A percentile compares a stretch with the other conserved stretches of the same genome.
These are phyloP conservation scores for Gynandropsis gynandra DNA, from an alignment of 345 rosid genomes.

Conservation along the genomic window DNA sequence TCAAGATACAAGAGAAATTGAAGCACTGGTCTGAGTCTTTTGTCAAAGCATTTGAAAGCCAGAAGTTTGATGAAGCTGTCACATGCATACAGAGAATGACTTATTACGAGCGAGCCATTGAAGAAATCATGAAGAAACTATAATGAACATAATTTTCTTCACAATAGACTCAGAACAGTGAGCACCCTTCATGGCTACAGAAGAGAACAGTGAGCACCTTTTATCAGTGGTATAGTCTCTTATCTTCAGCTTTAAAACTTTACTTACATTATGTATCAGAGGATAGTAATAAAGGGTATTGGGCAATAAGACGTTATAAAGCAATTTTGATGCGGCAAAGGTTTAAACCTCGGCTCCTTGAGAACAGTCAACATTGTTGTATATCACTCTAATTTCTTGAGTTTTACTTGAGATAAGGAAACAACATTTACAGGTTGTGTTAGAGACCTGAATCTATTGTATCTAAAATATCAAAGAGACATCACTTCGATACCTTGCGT, in stretches of 20 bases:
- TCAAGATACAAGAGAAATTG: constrained; percentile 62
- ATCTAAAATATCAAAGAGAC: constrained; percentile 6
- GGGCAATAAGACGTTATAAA: no score
- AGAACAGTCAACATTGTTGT: neutral
- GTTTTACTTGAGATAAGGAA: constrained; percentile 1
- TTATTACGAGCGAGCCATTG: constrained; percentile 66
- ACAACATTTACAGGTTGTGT: neutral
- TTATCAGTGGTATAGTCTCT: constrained; percentile 4
- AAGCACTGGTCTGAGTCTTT: constrained; percentile 56
- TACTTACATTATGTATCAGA: neutral
- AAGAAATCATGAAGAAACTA: constrained; percentile 77
- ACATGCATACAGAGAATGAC: constrained; percentile 75
- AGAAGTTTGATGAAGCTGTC: constrained; percentile 58
- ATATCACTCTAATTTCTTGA: constrained; percentile 3
- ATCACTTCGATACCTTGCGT: constrained; percentile 37
- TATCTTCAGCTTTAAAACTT: constrained; percentile 5
- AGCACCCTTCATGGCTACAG: neutral
- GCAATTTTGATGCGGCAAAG: no score
- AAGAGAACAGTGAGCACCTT: constrained; percentile 5
- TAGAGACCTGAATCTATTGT: neutral
- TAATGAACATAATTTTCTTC: constrained; percentile 22
- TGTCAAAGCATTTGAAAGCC: constrained; percentile 41
- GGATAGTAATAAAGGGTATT: neutral
- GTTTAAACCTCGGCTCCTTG: no score
- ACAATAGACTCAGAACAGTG: neutral